phyloP scores from a whole-genome alignment of 192 early-diverging fungal species.

The Coemansia sp. region DNA sequence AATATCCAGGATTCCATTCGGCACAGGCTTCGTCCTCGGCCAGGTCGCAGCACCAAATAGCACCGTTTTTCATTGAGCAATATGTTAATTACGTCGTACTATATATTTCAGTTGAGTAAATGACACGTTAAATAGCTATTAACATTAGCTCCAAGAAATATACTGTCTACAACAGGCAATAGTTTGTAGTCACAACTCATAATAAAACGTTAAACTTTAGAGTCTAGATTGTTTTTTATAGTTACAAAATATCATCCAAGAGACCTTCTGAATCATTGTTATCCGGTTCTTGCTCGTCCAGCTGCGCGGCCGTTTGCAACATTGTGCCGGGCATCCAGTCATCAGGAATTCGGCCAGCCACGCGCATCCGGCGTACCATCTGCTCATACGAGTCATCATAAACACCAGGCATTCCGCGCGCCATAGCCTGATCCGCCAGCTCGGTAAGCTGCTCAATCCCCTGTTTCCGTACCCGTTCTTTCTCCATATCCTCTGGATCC shows the following conservation, averaged over 20 bases:
- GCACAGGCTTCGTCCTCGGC: too few species aligned
- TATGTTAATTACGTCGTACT: too few species aligned
- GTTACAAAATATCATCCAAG: constrained; percentile 6
- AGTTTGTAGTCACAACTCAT: too few species aligned
- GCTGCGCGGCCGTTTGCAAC: constrained; percentile 12
- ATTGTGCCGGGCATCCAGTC: constrained; percentile 61
- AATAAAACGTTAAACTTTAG: too few species aligned
- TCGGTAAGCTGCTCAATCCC: constrained; percentile 66
- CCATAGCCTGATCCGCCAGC: constrained; percentile 72
- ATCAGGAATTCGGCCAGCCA: constrained; percentile 57
- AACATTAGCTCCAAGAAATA: too few species aligned
- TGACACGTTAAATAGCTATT: too few species aligned
- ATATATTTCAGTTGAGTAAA: too few species aligned
- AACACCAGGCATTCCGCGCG: constrained; percentile 62
- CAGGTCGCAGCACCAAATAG: too few species aligned
- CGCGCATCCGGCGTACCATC: constrained; percentile 63
- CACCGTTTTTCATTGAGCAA: too few species aligned
- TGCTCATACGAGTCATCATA: constrained; percentile 73
- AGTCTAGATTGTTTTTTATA: neutral
- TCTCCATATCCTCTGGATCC: constrained; percentile 44
- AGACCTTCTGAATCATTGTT: neutral
- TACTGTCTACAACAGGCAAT: too few species aligned
- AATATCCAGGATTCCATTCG: too few species aligned
- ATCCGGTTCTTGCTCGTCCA: neutral
- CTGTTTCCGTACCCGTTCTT: constrained; percentile 40